Evolutionary conservation across 2,329 filamentous ascomycete species (phyloP), one percentile per base, ranked within the genome.

Genomic region (Ceratocystis harringtonii): DNA sequence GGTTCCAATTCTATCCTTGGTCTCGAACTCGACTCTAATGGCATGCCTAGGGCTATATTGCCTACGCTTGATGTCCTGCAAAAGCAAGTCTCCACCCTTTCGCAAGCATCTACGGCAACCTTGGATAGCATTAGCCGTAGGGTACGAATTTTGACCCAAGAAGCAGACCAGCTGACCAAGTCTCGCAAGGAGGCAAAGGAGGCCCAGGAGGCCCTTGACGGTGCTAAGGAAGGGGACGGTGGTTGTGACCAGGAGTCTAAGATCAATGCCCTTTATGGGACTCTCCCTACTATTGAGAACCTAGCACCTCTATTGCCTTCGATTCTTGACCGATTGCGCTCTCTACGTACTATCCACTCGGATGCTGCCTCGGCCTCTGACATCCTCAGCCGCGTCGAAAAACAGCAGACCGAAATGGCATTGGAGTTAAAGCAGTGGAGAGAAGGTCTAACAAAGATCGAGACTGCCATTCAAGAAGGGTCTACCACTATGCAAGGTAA

Each of bases 251-350:
- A 95, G 70, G 81, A 85, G 50, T 81, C 89, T 64, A 96, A 96
- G 74, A 88, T 99, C 73, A 94, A 95, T 69, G 89, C 92, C 1
- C 82, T 99, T 4, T 96, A 96, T 75, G 88, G 89, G 1, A 89
- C 90, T 2, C 78, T 99, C 17, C 87, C 91, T 1, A 94, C 90
- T 0, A 94, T 99, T 67, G 91, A 96, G 75, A 88, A 82, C 66
- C 80, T 99, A 6, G 82, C 90, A 5, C 94, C 94, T 0, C 80
- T 96, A 19, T 80, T 99, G 3, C 92, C 94, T 1, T 84, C 90
- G 4, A 79, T 97, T 8, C 79, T 99, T 10, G 91, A 96, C 71
- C 84, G 94, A 30, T 78, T 99, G 62, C 83, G 92, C 66, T 95
- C 90, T 7, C 78, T 99, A 65, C 83, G 89, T 67, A 84, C 86